Percentiles rank a stretch among this genome's conserved stretches.
Conservation (phyloP, 2,329 filamentous ascomycete species). For the Zarea fungicola region DNA sequence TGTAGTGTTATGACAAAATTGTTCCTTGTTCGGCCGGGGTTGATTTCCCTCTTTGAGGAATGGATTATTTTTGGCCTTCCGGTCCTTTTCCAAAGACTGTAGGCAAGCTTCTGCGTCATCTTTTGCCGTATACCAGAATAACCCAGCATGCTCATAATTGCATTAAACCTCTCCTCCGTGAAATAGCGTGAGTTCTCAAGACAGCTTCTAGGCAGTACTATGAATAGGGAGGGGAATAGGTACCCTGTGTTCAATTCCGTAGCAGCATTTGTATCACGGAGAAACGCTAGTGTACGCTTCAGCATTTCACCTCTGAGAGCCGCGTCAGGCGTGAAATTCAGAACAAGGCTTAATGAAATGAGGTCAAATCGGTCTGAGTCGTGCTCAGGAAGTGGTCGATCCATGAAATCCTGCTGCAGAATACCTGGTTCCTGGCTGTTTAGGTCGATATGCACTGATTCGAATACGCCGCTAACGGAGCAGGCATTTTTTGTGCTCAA, state of each 20-base stretch:
- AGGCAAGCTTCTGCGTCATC: conserved; percentile 75
- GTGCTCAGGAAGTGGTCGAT: conserved; percentile 64
- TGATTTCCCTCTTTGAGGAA: conserved; percentile 64
- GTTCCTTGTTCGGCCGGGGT: conserved; percentile 71
- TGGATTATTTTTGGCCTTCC: conserved; percentile 5
- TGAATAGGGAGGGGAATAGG: conserved; percentile 67
- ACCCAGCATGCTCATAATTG: conserved; percentile 73
- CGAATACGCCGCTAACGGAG: conserved; percentile 64
- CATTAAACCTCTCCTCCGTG: conserved; percentile 60
- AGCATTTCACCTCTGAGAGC: conserved; percentile 79
- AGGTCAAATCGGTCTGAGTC: conserved; percentile 72
- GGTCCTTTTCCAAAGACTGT: conserved; percentile 72
- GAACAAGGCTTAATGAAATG: conserved; percentile 83
- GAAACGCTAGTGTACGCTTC: conserved; percentile 64
- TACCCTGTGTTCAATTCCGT: conserved; percentile 17
- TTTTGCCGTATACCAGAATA: conserved; percentile 64
- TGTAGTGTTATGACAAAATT: conserved; percentile 81
- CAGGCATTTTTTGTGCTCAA: conserved; percentile 81
- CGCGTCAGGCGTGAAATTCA: conserved; percentile 88
- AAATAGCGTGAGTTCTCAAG: conserved; percentile 88
- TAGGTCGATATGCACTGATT: conserved; percentile 80
- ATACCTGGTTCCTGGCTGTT: conserved; percentile 82
- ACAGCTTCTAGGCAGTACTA: conserved; percentile 86
- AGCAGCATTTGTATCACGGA: conserved; percentile 34
- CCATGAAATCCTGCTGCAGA: conserved; percentile 88